Evolutionary conservation across 768 basidiomycete genomes (phyloP).

Genomic region (Termitomyces sp.): DNA sequence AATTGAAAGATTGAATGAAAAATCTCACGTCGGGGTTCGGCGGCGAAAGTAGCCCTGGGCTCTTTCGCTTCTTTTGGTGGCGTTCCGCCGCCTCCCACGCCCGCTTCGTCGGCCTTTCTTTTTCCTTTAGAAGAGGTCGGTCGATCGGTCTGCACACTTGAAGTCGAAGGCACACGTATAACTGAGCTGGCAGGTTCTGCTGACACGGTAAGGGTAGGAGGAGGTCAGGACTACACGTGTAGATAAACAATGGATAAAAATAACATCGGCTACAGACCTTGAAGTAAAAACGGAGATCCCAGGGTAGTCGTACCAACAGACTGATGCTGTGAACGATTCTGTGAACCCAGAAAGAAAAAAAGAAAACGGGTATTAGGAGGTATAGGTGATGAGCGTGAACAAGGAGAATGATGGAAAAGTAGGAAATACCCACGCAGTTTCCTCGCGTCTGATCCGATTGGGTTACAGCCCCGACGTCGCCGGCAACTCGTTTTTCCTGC

Average conservation of each 20-base stretch:
- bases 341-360: conserved; percentile 17
- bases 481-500: conserved; percentile 13
- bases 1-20: conserved; percentile 11
- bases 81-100: conserved; percentile 50
- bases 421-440: conserved; percentile 33
- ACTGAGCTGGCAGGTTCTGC: conserved; percentile 26
- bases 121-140: conserved; percentile 51
- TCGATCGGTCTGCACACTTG: conserved; percentile 26
- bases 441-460: conserved; percentile 37
- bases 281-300: conserved; percentile 38
- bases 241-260: neutral
- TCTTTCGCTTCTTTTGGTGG: conserved; percentile 61
- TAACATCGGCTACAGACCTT: conserved; percentile 22
- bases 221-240: conserved; percentile 15
- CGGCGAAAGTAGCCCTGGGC: conserved; percentile 56
- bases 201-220: conserved; percentile 21
- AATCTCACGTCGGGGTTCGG: conserved; percentile 58
- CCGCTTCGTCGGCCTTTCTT: conserved; percentile 67
- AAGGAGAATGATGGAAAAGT: conserved; percentile 14
- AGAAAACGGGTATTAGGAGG: conserved; percentile 26
- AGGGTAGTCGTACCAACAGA: conserved; percentile 21
- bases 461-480: conserved; percentile 11
- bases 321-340: conserved; percentile 22
- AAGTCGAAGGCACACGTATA: conserved; percentile 23
- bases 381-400: conserved; percentile 20